phyloP scores from a whole-genome alignment of 805 yeast genomes.

The Martiniozyma abietophila region DNA sequence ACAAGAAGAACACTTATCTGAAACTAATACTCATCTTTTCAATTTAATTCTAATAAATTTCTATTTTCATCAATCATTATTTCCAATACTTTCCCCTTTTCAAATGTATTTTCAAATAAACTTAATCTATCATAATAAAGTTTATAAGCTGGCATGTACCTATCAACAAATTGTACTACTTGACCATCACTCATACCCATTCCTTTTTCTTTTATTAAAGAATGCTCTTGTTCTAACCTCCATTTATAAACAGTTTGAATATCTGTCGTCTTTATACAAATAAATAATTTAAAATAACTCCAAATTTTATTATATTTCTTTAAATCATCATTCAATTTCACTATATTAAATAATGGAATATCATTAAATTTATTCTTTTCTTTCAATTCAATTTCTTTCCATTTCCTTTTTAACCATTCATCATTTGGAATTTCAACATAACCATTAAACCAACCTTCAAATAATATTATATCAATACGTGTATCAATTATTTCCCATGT shows the following conservation, averaged over 20 bases:
- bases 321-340: conserved; percentile 45
- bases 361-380: conserved; percentile 14
- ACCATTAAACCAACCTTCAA: conserved; percentile 96
- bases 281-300: conserved; percentile 48
- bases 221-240: conserved; percentile 73
- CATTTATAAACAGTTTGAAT: conserved; percentile 62
- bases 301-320: conserved; percentile 43
- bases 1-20: conserved; percentile 7
- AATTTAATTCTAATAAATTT: neutral
- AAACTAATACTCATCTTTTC: neutral
- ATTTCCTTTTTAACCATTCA: conserved; percentile 21
- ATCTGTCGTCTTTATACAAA: conserved; percentile 52
- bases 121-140: conserved; percentile 40
- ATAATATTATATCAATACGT: conserved; percentile 50
- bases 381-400: conserved; percentile 18
- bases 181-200: conserved; percentile 72
- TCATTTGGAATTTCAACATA: conserved; percentile 36
- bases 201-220: conserved; percentile 43
- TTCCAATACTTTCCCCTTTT: conserved; percentile 6
- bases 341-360: conserved; percentile 15
- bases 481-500: conserved; percentile 30
- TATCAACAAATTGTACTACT: conserved; percentile 60
- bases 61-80: conserved; percentile 10
- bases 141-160: conserved; percentile 82
- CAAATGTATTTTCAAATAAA: conserved; percentile 1